Percentiles rank a stretch among this genome's conserved stretches.
Conservation (phyloP, 1,284 basidiomycete species). For the Ceratobasidium sp. region DNA sequence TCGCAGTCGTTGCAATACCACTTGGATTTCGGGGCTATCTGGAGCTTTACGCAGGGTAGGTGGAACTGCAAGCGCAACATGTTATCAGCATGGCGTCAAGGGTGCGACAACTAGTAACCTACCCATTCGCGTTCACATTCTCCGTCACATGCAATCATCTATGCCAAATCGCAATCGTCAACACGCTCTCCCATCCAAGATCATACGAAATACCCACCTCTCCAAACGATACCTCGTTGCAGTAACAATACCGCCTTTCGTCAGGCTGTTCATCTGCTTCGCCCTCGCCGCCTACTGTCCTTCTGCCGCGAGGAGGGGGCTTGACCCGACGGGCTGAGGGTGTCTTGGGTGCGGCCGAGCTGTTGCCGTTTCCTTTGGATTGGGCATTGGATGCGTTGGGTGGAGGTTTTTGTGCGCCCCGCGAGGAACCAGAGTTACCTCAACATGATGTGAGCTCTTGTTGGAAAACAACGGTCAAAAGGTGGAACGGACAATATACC, state of each 20-base stretch:
- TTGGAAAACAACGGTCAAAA: neutral
- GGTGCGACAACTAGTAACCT: conserved; percentile 51
- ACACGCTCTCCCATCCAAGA: neutral
- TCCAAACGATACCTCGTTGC: conserved; percentile 78
- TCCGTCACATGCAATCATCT: conserved; percentile 89
- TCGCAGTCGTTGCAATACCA: conserved; percentile 80
- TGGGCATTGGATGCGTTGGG: neutral
- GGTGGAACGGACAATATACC: neutral
- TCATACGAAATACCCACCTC: conserved; percentile 62
- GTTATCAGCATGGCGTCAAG: conserved; percentile 41
- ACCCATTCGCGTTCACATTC: conserved; percentile 82
- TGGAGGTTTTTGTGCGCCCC: neutral
- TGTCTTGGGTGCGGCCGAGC: neutral
- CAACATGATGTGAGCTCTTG: no score
- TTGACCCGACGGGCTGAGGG: conserved; percentile 7
- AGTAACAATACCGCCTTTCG: conserved; percentile 79
- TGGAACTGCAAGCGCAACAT: conserved; percentile 67
- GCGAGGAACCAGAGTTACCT: neutral
- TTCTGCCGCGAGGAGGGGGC: conserved; percentile 10
- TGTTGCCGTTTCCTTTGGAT: neutral
- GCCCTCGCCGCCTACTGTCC: conserved; percentile 39
- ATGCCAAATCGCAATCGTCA: conserved; percentile 6
- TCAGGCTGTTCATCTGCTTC: conserved; percentile 53
- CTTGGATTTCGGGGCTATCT: conserved; percentile 65
- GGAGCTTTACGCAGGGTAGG: conserved; percentile 72